Evolutionary conservation across 2,329 filamentous ascomycete genomes (phyloP).

Genomic region (Blastomyces silverae): DNA sequence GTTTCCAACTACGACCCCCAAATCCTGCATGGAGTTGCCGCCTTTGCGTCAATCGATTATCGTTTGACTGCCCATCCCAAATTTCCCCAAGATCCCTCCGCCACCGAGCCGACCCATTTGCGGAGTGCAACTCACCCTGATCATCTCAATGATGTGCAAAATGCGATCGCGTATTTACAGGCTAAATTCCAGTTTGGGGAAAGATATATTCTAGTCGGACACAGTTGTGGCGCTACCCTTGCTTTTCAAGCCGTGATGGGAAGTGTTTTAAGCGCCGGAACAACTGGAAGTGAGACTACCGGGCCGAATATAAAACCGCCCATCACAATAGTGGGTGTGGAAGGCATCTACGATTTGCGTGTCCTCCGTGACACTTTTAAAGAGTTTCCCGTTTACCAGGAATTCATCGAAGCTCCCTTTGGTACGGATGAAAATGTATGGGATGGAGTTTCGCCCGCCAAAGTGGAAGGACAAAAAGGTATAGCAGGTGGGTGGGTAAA

Average conservation of each 20-base stretch:
- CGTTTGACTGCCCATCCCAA: slow-evolving; percentile 41
- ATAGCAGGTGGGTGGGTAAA: slow-evolving; percentile 32
- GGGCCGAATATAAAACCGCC: slow-evolving; percentile 27
- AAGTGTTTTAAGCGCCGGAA: slow-evolving; percentile 18
- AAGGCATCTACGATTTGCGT: slow-evolving; percentile 42
- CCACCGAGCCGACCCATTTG: slow-evolving; percentile 27
- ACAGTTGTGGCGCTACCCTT: slow-evolving; percentile 44
- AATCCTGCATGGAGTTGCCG: slow-evolving; percentile 28
- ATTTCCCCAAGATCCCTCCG: slow-evolving; percentile 33
- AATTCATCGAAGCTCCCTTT: slow-evolving; percentile 40
- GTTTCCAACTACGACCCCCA: slow-evolving; percentile 19
- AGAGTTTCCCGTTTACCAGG: slow-evolving; percentile 33
- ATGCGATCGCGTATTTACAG: slow-evolving; percentile 39
- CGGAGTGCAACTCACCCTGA: slow-evolving; percentile 41
- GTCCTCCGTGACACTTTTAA: slow-evolving; percentile 32
- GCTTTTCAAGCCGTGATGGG: slow-evolving; percentile 42
- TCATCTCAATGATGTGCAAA: slow-evolving; percentile 40
- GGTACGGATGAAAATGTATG: slow-evolving; percentile 34
- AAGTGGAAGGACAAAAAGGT: slow-evolving; percentile 27
- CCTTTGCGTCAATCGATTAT: slow-evolving; percentile 43
- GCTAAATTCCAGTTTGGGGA: slow-evolving; percentile 34
- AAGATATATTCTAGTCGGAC: slow-evolving; percentile 41
- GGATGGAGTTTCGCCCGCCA: slow-evolving; percentile 38
- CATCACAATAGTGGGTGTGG: slow-evolving; percentile 37
- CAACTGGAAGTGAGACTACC: slow-evolving; percentile 14